phyloP scores from a whole-genome alignment of 2,329 filamentous ascomycete genomes.

The Erysiphe neolycopersici region DNA sequence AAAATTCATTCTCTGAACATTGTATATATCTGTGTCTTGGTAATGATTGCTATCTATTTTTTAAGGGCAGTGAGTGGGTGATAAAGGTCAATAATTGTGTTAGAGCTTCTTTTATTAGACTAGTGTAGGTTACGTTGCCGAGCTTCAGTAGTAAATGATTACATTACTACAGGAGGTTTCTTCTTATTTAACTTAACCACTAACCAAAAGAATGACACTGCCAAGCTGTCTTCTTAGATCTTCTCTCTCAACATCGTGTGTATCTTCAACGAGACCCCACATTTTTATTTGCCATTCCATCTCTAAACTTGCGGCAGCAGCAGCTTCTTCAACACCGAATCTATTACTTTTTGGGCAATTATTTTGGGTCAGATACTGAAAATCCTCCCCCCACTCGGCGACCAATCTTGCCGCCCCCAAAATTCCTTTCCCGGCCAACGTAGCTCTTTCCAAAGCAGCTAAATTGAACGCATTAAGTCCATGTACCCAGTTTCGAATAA shows the following conservation, averaged over 20 bases:
- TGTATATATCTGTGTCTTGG: too few relatives aligned
- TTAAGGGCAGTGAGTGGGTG: too few relatives aligned
- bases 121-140: too few relatives aligned
- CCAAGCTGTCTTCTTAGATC: conserved; percentile 72
- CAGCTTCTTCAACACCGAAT: conserved; percentile 72
- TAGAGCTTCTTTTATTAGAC: too few relatives aligned
- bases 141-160: too few relatives aligned
- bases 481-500: conserved; percentile 52
- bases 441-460: conserved; percentile 60
- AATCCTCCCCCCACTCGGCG: conserved; percentile 65
- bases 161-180: too few relatives aligned
- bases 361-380: conserved; percentile 21
- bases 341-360: neutral
- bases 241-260: conserved; percentile 85
- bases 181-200: conserved; percentile 17
- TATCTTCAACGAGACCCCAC: conserved; percentile 93
- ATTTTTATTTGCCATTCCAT: conserved; percentile 69
- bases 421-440: conserved; percentile 68
- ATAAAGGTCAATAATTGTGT: too few relatives aligned
- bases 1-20: too few relatives aligned
- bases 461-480: conserved; percentile 55
- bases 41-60: too few relatives aligned
- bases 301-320: conserved; percentile 52
- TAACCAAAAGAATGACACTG: conserved; percentile 59
- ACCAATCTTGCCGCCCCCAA: conserved; percentile 51